phyloP scores from a whole-genome alignment of 305 asterid genomes.

The Fraxinus floribunda region DNA sequence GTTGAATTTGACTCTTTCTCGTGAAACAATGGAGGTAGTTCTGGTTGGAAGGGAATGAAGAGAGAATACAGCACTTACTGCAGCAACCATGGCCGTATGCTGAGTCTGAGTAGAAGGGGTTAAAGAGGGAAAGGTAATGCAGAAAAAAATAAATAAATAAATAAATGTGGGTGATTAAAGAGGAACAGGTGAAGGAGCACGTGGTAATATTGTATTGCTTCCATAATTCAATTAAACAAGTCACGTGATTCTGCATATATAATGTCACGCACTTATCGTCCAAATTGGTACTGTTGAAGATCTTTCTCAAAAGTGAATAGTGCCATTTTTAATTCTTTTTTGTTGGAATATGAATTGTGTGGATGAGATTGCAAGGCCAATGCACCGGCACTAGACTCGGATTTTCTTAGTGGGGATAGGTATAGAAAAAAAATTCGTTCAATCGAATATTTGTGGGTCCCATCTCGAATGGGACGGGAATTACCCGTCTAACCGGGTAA shows the following conservation, averaged over 20 bases:
- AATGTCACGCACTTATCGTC: no score
- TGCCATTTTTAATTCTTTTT: not conserved
- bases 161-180: not conserved
- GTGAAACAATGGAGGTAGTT: constrained; percentile 1
- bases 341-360: constrained; percentile 20
- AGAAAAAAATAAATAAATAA: not conserved
- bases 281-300: no score
- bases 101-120: not conserved
- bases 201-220: not conserved
- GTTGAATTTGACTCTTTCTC: constrained; percentile 23
- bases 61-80: constrained; percentile 27
- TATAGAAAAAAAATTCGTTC: no score
- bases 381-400: not conserved
- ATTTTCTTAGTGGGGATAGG: no score
- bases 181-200: not conserved
- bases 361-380: not conserved
- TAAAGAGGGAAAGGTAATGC: not conserved
- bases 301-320: not conserved
- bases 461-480: no score
- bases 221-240: not conserved
- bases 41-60: constrained; percentile 19
- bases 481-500: no score
- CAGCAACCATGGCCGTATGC: constrained; percentile 20
- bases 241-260: no score
- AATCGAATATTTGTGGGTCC: no score